Percentiles rank a stretch among this genome's conserved stretches.
These are phyloP conservation scores for Cryptococcus floricola DNA, from an alignment of 1,284 basidiomycete species.

Conservation along the genomic window DNA sequence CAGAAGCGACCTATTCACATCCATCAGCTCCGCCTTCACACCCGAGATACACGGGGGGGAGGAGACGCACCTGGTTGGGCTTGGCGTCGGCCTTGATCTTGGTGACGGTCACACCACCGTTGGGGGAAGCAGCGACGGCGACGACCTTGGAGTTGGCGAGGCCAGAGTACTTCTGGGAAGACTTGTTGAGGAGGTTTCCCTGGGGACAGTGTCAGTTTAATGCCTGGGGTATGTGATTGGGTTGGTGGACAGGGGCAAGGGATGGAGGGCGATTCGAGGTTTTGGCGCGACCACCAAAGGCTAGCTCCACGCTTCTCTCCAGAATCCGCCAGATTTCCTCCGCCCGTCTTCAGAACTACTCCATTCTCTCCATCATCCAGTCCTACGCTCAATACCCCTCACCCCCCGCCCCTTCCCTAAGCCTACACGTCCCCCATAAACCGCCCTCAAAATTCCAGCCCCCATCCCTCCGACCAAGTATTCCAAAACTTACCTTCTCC, in stretches of 20 bases:
- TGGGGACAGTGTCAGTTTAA: slow-evolving; percentile 37
- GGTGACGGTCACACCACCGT: slow-evolving; percentile 61
- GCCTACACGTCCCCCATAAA: too few relatives aligned
- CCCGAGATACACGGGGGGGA: neutral
- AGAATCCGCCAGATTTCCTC: neutral
- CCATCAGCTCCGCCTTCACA: neutral
- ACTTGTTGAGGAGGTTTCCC: slow-evolving; percentile 81
- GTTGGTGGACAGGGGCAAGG: too few relatives aligned
- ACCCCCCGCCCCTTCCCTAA: neutral
- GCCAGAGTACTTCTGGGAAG: slow-evolving; percentile 86
- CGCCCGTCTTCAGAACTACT: too few relatives aligned
- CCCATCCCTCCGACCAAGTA: neutral
- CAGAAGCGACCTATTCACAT: slow-evolving; percentile 32
- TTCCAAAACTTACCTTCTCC: slow-evolving; percentile 64
- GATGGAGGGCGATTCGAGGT: too few relatives aligned
- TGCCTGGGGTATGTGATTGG: neutral
- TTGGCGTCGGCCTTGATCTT: slow-evolving; percentile 66
- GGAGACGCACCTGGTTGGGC: slow-evolving; percentile 49
- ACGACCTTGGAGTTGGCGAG: slow-evolving; percentile 79
- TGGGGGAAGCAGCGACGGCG: slow-evolving; percentile 59
- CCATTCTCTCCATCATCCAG: neutral
- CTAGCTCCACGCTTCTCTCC: neutral
- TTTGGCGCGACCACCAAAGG: neutral
- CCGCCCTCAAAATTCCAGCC: neutral
- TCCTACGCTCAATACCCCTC: neutral